phyloP scores from a whole-genome alignment of 306 rosid species.

The Trichosanthes cucumerina region DNA sequence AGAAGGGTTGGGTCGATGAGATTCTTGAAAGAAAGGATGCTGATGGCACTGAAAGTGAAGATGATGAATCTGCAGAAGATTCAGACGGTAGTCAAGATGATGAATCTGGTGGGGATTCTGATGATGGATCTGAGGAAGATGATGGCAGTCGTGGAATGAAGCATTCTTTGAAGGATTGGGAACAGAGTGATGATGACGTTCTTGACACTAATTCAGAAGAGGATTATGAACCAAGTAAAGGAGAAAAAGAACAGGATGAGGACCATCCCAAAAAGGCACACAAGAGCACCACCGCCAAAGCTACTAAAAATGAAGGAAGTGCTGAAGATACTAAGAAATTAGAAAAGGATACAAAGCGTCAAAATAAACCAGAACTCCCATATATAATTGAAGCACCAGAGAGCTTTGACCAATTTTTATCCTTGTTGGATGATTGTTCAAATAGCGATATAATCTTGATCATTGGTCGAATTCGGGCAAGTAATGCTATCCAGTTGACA shows the following conservation, averaged over 20 bases:
- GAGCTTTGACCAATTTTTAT: conserved; percentile 53
- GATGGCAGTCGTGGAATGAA: conserved; percentile 18
- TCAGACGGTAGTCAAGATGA: conserved; percentile 39
- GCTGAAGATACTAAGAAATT: conserved; percentile 30
- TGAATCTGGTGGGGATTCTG: conserved; percentile 29
- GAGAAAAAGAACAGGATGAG: conserved; percentile 21
- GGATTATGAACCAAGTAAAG: conserved; percentile 28
- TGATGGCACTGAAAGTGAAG: conserved; percentile 49
- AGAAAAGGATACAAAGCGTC: conserved; percentile 27
- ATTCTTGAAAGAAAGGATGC: conserved; percentile 51
- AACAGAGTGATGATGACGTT: conserved; percentile 84
- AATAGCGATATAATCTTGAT: conserved; percentile 50
- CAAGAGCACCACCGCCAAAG: conserved; percentile 20
- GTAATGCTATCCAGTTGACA: conserved; percentile 73
- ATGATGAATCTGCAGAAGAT: conserved; percentile 46
- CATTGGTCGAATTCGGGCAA: conserved; percentile 67
- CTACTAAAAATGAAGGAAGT: conserved; percentile 24
- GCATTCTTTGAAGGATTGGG: conserved; percentile 71
- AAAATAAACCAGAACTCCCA: conserved; percentile 48
- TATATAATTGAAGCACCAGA: conserved; percentile 85
- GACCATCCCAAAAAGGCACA: conserved; percentile 13
- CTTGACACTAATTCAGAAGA: conserved; percentile 33
- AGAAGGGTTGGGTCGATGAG: conserved; percentile 78
- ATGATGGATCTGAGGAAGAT: conserved; percentile 47
- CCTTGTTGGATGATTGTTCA: conserved; percentile 41